These are phyloP conservation scores for Botrytis pseudocinerea DNA, from an alignment of 2,329 filamentous ascomycete genomes.

Conservation along the genomic window DNA sequence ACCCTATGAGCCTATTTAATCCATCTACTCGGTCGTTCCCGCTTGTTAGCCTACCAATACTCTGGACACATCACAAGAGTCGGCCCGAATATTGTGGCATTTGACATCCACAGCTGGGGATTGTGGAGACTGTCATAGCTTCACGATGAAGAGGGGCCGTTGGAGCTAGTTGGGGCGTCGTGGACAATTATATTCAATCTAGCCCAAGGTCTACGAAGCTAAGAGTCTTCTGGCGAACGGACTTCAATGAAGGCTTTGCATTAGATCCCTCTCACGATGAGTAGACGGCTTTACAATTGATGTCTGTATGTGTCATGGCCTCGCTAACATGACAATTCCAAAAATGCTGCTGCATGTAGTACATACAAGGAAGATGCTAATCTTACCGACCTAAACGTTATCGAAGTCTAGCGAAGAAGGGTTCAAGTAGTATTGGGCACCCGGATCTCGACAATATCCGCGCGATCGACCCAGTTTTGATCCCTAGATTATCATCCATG, in stretches of 20 bases:
- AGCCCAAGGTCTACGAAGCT: background rate
- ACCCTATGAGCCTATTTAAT: background rate
- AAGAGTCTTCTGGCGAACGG: background rate
- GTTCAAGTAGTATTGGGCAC: background rate
- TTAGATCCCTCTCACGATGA: background rate
- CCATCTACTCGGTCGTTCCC: background rate
- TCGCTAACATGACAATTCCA: background rate
- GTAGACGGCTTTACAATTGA: background rate
- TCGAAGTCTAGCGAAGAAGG: background rate
- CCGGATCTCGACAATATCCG: background rate
- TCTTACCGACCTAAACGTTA: background rate
- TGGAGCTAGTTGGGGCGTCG: background rate
- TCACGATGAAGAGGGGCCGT: background rate
- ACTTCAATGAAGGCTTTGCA: background rate
- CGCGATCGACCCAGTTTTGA: background rate
- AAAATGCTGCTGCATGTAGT: background rate
- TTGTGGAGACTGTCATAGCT: conserved; percentile 13
- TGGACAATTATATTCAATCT: background rate
- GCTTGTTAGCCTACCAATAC: background rate
- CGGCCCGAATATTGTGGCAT: background rate
- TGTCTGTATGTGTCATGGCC: background rate
- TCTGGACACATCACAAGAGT: background rate
- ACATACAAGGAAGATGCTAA: background rate
- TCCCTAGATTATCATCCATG: background rate
- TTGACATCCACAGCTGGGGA: background rate